Base-by-base conservation (phyloP, 2,329 filamentous ascomycete genomes). In the Juglanconis sp. region DNA sequence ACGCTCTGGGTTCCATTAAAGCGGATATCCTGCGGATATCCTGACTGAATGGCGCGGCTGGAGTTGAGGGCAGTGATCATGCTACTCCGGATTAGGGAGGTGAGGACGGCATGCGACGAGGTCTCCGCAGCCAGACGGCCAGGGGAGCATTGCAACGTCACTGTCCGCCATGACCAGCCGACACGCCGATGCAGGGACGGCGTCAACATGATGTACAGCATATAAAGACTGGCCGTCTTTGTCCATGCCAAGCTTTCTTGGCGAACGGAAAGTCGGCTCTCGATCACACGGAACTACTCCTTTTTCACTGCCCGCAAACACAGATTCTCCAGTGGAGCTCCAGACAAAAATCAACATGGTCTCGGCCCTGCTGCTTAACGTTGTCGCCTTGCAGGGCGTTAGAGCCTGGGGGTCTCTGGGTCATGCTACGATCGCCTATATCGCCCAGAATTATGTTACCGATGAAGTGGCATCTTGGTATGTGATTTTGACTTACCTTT, bases 351-450 rank as follows among this genome's bases (percentile, higher is more conserved):
- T 17, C 36, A 57, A 11, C 0, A 62, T 62, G 60, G n/a, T 42
- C n/a, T 58, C 55, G 5, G 10, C 24, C 40, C 3, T 65, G 36
- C 17, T 64, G 11, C 15, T 65, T 3, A 62, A 53, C n/a, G 35
- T 60, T 13, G 55, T 57, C 17, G 50, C 54, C 9, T 15, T 64
- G 44, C 56, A 58, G 30, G 56, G 62, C 31, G 64, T 53, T 30
- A 51, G 47, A 5, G 62, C 62, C 4, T 65, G 64, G 64, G 64
- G 64, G 4, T 11, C 59, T 8, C 67, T 76, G 6, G 75, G 75
- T 10, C 75, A 77, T 61, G 69, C 72, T 42, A 76, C 76, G 1
- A 70, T 76, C 17, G 75, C 75, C 11, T 73, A 74, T 54, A 66
- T 77, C 5, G 74, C 75, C 3, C 67, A 68, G 17, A 73, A 74